Base-by-base conservation (phyloP, 306 rosid genomes). In the Pterocarpus macrocarpus region DNA sequence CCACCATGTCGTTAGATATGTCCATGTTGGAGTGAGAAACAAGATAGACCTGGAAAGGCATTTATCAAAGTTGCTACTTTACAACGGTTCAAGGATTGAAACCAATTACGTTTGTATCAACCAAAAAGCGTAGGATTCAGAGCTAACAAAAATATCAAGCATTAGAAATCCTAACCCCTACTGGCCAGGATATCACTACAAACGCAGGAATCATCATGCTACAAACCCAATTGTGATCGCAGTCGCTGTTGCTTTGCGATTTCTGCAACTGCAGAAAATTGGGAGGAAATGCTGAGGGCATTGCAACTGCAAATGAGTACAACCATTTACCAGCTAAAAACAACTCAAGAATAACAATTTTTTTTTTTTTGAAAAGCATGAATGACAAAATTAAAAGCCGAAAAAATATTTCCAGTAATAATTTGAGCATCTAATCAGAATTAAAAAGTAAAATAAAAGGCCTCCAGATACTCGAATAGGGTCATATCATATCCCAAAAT, bases 401-500 rank as follows among this genome's bases (percentile, higher is more conserved):
- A 7, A 64, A 1, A 47, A 79, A 36, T 32, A 44, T 6, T 4
- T 56, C 1, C 30, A 49, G 62, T 8, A 44, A 76, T 34, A 83
- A 71, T 44, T 72, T 76, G 82, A 68, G 1, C 28, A 22, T 22
- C 28, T 22, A 22, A 22, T 22, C 28, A 22, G 1, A 22, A 22
- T 22, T 22, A 22, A 22, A 22, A 22, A 22, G 28, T 22, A 80
- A n/a, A 81, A 86, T 71, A 22, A 38, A 38, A 62, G 35, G 57
- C 36, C 57, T 64, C 75, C 62, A 52, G 50, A 53, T 39, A 34
- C 43, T 16, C 2, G 64, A 80, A 38, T 12, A 8, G 12, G 41
- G 3, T 1, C 41, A 38, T 38, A 64, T 66, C 33, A 69, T 77
- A 84, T 64, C 79, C 79, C 77, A 66, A 3, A 47, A 12, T 1